phyloP scores from a whole-genome alignment of 768 basidiomycete species.

The Russula sp. region DNA sequence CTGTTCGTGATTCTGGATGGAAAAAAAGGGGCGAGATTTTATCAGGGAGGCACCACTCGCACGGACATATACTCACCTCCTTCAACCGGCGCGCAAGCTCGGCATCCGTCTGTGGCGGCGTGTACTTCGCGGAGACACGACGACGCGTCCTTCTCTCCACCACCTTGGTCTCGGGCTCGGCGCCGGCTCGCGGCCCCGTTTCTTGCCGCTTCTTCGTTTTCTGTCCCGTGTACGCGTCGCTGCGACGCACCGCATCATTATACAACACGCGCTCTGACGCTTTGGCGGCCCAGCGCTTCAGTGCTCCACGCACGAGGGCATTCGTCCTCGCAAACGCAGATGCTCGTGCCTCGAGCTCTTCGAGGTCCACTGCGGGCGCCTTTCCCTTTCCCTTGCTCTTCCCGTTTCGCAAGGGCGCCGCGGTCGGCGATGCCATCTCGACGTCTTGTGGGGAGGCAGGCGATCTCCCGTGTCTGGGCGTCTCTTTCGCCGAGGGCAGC shows the following conservation, averaged over 20 bases:
- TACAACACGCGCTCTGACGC: constrained; percentile 15
- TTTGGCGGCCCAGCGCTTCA: constrained; percentile 16
- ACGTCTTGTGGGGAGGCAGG: no score
- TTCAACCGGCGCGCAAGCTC: constrained; percentile 59
- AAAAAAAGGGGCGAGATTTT: neutral
- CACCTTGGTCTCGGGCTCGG: constrained; percentile 23
- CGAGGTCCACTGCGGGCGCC: no score
- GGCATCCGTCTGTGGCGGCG: constrained; percentile 53
- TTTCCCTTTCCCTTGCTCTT: no score
- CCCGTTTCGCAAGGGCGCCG: no score
- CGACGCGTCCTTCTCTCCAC: constrained; percentile 32
- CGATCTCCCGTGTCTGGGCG: no score
- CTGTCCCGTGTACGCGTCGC: constrained; percentile 56
- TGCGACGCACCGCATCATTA: constrained; percentile 50
- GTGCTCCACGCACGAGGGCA: no score
- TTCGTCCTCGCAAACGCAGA: no score
- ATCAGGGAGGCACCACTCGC: neutral
- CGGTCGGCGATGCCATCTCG: no score
- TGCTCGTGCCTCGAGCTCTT: no score
- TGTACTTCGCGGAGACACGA: constrained; percentile 40
- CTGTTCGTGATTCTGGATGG: no score
- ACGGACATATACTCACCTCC: constrained; percentile 43
- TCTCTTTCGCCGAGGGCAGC: no score
- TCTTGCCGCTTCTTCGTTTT: constrained; percentile 29
- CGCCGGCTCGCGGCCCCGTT: constrained; percentile 11